Base-by-base conservation (phyloP, 2,329 filamentous ascomycete species). In the Pseudonectria foliicola region DNA sequence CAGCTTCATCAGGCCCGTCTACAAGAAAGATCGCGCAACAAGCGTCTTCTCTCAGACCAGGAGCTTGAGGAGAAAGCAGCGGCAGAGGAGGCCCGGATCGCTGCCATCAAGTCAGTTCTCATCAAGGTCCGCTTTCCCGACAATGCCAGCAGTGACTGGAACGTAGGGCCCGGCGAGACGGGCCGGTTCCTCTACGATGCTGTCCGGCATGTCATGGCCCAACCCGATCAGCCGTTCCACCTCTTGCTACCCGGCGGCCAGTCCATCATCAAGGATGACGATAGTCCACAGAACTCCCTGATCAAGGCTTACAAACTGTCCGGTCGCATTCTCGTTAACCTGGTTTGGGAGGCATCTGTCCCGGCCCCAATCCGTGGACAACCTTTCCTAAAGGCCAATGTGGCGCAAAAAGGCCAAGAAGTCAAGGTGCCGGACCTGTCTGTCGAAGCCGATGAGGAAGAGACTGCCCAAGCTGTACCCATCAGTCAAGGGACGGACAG, bases 81-180 rank as follows among this genome's bases (percentile, higher is more conserved):
- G 5, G 79, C 75, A 14, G 77, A 81, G 34, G 73, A 75, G 30
- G 77, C 80, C 21, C 80, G 71, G 43, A 65, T 88, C 2, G 73
- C 80, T 5, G 71, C 74, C 5, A 71, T 89, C 40, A 77, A 74
- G 33, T 75, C 76, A 23, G 75, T 94, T 23, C 72, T 77, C 18
- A 71, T 96, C 44, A 87, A 85, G 45, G 75, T 95, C 31, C 82
- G 89, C 16, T 89, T 95, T 49, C 90, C 90, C 0, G 89, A 96
- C 55, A 85, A 89, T 48, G 84, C 80, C 38, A 79, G 81, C 34
- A 77, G 88, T 23, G 77, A 87, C 33, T 81, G 81, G 63, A 73
- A 70, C n/a, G 78, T 93, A 46, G 72, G 70, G 2, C 76, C 77
- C 13, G 57, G 67, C 2, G 81, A 89, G 34, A 87, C 84, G 0